Percentiles rank a stretch among this genome's conserved stretches.
Conservation (phyloP, 2,329 filamentous ascomycete species). For the Elsinoe fawcettii region DNA sequence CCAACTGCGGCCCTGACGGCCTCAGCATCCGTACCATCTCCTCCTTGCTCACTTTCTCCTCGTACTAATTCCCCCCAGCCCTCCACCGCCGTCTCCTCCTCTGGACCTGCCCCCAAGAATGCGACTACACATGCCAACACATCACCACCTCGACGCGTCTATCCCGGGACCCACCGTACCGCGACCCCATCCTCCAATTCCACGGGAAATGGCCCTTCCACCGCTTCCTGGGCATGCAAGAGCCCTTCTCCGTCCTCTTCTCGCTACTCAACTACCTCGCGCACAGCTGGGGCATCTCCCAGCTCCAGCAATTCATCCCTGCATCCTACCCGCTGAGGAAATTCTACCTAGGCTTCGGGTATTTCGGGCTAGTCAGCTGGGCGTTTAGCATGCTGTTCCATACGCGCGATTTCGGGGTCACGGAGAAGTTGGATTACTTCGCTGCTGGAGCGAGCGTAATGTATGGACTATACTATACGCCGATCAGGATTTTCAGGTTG, state of each 20-base stretch:
- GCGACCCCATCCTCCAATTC: constrained; percentile 72
- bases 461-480: constrained; percentile 82
- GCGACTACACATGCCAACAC: constrained; percentile 97
- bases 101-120: constrained; percentile 89
- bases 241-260: constrained; percentile 89
- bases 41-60: constrained; percentile 18
- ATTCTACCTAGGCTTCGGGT: constrained; percentile 74
- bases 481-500: constrained; percentile 74
- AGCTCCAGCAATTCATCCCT: constrained; percentile 64
- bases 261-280: constrained; percentile 85
- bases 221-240: constrained; percentile 85
- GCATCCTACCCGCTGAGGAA: constrained; percentile 64
- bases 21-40: constrained; percentile 60
- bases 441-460: constrained; percentile 82
- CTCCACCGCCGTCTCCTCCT: constrained; percentile 76
- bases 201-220: constrained; percentile 98
- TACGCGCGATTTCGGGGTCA: constrained; percentile 72
- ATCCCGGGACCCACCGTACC: constrained; percentile 54
- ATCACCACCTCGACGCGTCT: constrained; percentile 70
- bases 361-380: constrained; percentile 78
- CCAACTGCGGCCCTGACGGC: constrained; percentile 67
- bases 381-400: constrained; percentile 86
- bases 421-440: constrained; percentile 95
- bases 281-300: constrained; percentile 67
- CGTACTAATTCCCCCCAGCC: constrained; percentile 45